These are phyloP conservation scores for Camellia japonica DNA, from an alignment of 148 eudicot species.

Conservation along the genomic window DNA sequence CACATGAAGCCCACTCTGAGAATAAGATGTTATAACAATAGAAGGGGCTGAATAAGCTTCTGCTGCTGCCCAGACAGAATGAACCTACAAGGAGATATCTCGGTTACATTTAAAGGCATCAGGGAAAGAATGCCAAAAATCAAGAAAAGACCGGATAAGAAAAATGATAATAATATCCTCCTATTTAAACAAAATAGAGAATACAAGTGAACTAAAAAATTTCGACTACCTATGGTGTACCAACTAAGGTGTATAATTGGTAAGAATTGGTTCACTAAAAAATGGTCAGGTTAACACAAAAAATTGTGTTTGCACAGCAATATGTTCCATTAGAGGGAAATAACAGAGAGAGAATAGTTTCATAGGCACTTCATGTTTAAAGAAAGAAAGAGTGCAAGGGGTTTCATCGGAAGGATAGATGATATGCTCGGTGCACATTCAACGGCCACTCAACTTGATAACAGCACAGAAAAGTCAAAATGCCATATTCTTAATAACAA, in stretches of 20 bases:
- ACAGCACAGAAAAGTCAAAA: neutral
- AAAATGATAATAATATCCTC: neutral
- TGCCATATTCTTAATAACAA: neutral
- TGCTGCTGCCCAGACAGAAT: slow-evolving; percentile 99
- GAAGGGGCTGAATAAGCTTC: slow-evolving; percentile 99
- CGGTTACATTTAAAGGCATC: neutral
- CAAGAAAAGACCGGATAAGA: neutral
- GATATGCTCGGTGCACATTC: neutral
- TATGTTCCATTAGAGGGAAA: too few relatives aligned
- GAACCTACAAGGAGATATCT: slow-evolving; percentile 53
- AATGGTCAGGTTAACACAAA: neutral
- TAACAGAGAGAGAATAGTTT: neutral
- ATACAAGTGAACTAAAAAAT: neutral
- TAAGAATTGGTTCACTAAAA: neutral
- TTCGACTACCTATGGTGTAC: neutral
- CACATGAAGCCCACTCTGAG: slow-evolving; percentile 88
- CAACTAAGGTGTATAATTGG: neutral
- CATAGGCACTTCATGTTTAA: neutral
- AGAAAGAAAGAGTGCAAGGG: neutral
- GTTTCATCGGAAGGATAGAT: neutral
- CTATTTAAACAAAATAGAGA: neutral
- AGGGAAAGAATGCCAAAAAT: neutral
- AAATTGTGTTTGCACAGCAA: too few relatives aligned
- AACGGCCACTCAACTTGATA: neutral
- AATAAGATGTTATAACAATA: slow-evolving; percentile 81